These are phyloP conservation scores for Trichosanthes truncata DNA, from an alignment of 306 rosid genomes.

Conservation along the genomic window DNA sequence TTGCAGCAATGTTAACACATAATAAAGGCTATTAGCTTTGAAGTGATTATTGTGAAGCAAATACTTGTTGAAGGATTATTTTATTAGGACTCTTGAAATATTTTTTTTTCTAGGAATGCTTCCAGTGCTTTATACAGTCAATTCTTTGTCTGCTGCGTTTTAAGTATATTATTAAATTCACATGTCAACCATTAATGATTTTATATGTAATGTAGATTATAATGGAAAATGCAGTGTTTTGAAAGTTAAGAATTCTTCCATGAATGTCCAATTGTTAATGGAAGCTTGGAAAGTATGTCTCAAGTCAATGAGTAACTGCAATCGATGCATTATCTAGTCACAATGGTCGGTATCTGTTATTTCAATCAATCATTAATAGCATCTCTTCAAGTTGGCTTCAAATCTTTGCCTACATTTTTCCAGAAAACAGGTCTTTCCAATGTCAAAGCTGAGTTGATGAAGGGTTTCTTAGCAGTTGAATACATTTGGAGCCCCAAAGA, in stretches of 20 bases:
- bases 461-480: neutral
- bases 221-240: constrained; percentile 1
- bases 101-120: neutral
- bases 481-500: neutral
- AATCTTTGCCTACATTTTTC: neutral
- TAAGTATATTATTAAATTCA: neutral
- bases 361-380: neutral
- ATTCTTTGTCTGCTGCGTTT: constrained; percentile 7
- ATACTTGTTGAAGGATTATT: neutral
- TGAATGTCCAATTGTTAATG: neutral
- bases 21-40: neutral
- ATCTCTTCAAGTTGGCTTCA: constrained; percentile 5
- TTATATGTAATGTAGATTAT: neutral
- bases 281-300: constrained; percentile 6
- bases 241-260: neutral
- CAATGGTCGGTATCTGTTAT: constrained; percentile 3
- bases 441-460: neutral
- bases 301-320: neutral
- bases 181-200: neutral
- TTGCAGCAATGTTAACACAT: neutral
- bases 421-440: neutral
- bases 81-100: neutral
- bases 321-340: constrained; percentile 1
- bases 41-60: constrained; percentile 5
- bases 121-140: constrained; percentile 9